phyloP scores from a whole-genome alignment of 2,329 filamentous ascomycete genomes.

The Achaetomium macrosporum region DNA sequence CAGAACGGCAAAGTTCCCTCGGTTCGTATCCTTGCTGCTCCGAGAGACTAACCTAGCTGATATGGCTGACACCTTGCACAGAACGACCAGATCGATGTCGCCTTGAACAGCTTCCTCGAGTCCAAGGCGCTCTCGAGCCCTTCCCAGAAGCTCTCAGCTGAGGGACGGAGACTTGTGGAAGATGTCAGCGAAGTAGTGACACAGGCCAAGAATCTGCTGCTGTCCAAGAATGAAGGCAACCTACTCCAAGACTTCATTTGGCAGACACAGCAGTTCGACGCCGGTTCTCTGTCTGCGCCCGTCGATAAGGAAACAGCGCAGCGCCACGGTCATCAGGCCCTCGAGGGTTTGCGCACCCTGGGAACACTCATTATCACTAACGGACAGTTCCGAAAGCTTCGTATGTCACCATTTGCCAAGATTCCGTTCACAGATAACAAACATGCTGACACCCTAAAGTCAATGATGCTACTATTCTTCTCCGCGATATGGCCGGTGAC shows the following conservation, averaged over 20 bases:
- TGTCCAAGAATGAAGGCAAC: slow-evolving; percentile 94
- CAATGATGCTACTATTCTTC: slow-evolving; percentile 70
- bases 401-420: slow-evolving; percentile 44
- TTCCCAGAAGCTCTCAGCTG: slow-evolving; percentile 69
- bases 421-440: neutral
- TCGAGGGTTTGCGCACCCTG: slow-evolving; percentile 80
- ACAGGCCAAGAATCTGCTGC: slow-evolving; percentile 74
- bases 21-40: slow-evolving; percentile 42
- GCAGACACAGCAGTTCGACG: slow-evolving; percentile 73
- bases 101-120: slow-evolving; percentile 78
- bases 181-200: slow-evolving; percentile 77
- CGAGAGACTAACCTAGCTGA: neutral
- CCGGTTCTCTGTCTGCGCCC: slow-evolving; percentile 57
- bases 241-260: slow-evolving; percentile 95
- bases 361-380: slow-evolving; percentile 90
- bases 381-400: slow-evolving; percentile 87
- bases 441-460: slow-evolving; percentile 37
- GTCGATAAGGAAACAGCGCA: slow-evolving; percentile 70
- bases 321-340: slow-evolving; percentile 76
- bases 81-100: slow-evolving; percentile 95
- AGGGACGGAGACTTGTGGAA: slow-evolving; percentile 71
- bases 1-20: slow-evolving; percentile 85
- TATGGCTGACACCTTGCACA: slow-evolving; percentile 30
- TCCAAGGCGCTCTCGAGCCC: slow-evolving; percentile 66
- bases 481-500: slow-evolving; percentile 89